Percentiles rank a stretch among this genome's conserved stretches.
phyloP scores from a whole-genome alignment of 331 rosid species.

The Prunus yedoensis region DNA sequence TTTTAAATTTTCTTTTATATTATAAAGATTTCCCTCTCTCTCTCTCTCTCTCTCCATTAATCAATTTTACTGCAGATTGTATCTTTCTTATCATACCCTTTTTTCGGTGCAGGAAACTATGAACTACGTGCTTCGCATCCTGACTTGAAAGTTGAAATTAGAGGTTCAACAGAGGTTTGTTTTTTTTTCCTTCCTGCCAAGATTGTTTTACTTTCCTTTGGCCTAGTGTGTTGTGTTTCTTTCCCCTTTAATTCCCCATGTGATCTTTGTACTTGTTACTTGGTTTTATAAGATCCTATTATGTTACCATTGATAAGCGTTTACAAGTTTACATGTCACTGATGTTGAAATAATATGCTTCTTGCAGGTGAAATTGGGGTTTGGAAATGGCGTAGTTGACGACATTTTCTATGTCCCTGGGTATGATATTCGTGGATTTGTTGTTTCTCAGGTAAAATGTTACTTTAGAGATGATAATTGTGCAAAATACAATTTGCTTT shows the following conservation, averaged over 20 bases:
- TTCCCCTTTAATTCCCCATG: conserved; percentile 3
- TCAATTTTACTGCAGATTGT: neutral
- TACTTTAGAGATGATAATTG: neutral
- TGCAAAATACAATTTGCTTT: conserved; percentile 13
- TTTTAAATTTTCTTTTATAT: neutral
- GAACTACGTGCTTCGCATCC: conserved; percentile 72
- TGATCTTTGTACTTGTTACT: neutral
- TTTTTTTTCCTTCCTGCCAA: conserved; percentile 26
- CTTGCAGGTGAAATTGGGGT: conserved; percentile 83
- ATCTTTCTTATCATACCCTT: conserved; percentile 5
- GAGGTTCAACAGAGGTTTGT: conserved; percentile 77
- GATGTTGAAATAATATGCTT: conserved; percentile 22
- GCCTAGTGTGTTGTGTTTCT: conserved; percentile 14
- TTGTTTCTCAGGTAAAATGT: conserved; percentile 87
- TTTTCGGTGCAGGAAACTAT: conserved; percentile 69
- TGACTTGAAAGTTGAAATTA: conserved; percentile 70
- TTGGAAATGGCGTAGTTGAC: conserved; percentile 66
- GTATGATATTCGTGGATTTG: conserved; percentile 72
- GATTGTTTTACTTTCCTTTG: conserved; percentile 20
- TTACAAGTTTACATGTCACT: conserved; percentile 21
- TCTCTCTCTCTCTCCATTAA: neutral
- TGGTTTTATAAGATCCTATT: neutral
- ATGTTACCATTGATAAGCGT: conserved; percentile 15
- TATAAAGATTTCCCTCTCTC: neutral
- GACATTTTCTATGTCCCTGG: conserved; percentile 86